These are phyloP conservation scores for Allantophomopsis lycopodina DNA, from an alignment of 2,329 filamentous ascomycete genomes.

Conservation along the genomic window DNA sequence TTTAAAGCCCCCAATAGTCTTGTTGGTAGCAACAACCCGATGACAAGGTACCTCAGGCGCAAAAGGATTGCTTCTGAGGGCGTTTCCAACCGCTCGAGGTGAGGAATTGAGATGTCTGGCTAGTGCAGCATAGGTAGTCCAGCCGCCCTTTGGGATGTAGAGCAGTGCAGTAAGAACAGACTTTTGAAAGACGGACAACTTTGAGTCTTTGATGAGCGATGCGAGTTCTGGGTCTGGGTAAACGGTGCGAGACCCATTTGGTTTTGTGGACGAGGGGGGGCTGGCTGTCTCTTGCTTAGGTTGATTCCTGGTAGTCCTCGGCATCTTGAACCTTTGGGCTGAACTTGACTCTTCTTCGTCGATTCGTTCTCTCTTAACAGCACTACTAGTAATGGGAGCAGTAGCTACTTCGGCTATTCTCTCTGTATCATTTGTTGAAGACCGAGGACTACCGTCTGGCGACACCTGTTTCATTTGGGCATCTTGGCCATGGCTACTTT, in stretches of 20 bases:
- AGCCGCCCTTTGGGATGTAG: slow-evolving; percentile 61
- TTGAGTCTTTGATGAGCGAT: slow-evolving; percentile 2
- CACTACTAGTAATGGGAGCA: too few species aligned
- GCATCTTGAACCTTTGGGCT: too few species aligned
- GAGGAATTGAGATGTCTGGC: slow-evolving; percentile 55
- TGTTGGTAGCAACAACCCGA: slow-evolving; percentile 61
- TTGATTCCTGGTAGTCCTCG: background rate
- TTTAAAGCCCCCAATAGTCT: slow-evolving; percentile 59
- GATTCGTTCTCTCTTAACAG: too few species aligned
- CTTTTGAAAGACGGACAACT: slow-evolving; percentile 40
- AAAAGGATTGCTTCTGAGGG: slow-evolving; percentile 67
- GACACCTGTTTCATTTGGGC: too few species aligned
- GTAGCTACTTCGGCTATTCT: too few species aligned
- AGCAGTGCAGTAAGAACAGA: slow-evolving; percentile 58
- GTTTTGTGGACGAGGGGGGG: background rate
- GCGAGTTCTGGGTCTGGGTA: background rate
- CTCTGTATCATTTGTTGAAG: too few species aligned
- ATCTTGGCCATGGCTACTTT: too few species aligned
- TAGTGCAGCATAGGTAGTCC: slow-evolving; percentile 67
- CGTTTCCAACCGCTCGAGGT: slow-evolving; percentile 65
- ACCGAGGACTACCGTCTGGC: too few species aligned
- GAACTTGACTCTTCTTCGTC: too few species aligned
- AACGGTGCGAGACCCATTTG: background rate
- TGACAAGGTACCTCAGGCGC: slow-evolving; percentile 74
- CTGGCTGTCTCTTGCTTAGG: background rate